phyloP scores from a whole-genome alignment of 1,284 basidiomycete species.

The Puccinia hordei region DNA sequence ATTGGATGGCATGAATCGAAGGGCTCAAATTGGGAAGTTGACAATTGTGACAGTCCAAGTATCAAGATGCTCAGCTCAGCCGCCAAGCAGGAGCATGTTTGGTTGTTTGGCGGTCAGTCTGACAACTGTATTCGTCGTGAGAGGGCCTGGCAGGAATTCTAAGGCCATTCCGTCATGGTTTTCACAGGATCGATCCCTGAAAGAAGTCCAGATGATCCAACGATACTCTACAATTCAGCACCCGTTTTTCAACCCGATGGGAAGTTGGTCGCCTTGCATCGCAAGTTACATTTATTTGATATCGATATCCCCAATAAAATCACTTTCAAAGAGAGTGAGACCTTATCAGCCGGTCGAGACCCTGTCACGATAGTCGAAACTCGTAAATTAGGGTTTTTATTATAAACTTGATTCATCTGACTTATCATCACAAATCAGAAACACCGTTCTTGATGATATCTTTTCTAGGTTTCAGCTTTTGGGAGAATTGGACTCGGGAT shows the following conservation, averaged over 20 bases:
- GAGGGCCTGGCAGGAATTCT: background rate
- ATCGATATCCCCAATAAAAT: slow-evolving; percentile 97
- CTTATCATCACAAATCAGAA: background rate
- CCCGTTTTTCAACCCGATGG: slow-evolving; percentile 87
- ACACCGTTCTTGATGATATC: slow-evolving; percentile 9
- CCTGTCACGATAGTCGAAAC: slow-evolving; percentile 81
- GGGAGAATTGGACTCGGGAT: slow-evolving; percentile 84
- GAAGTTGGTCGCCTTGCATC: slow-evolving; percentile 81
- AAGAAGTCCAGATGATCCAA: slow-evolving; percentile 65
- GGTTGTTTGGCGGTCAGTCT: slow-evolving; percentile 75
- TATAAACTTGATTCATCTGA: slow-evolving; percentile 11
- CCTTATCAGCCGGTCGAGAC: slow-evolving; percentile 75
- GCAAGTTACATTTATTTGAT: slow-evolving; percentile 96
- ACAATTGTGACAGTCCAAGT: slow-evolving; percentile 71
- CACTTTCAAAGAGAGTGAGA: slow-evolving; percentile 97
- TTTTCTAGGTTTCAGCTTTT: slow-evolving; percentile 65
- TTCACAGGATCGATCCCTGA: slow-evolving; percentile 80
- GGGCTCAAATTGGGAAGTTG: slow-evolving; percentile 64
- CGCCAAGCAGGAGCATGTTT: slow-evolving; percentile 78
- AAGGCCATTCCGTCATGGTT: background rate
- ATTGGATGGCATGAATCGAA: slow-evolving; percentile 68
- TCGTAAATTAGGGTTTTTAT: slow-evolving; percentile 62
- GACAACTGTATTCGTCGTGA: no score
- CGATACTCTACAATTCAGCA: slow-evolving; percentile 81
- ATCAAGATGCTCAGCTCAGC: slow-evolving; percentile 77